These are phyloP conservation scores for Pyrenophora teres DNA, from an alignment of 2,329 filamentous ascomycete genomes.

Conservation along the genomic window DNA sequence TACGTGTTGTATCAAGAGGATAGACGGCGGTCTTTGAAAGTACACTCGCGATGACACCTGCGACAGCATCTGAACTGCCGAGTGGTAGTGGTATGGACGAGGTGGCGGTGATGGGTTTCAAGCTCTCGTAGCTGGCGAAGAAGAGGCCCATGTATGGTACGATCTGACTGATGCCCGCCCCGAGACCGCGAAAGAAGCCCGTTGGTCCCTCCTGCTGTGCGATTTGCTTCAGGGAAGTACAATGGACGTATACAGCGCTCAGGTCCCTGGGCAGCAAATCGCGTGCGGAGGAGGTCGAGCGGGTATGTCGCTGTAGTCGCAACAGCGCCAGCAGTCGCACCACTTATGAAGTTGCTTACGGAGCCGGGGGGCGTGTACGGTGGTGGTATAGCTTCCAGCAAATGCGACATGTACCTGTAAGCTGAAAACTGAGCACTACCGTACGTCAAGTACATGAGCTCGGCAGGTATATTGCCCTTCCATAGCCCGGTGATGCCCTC, in stretches of 20 bases:
- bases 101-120: slow-evolving; percentile 56
- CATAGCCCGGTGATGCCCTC: slow-evolving; percentile 87
- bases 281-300: slow-evolving; percentile 87
- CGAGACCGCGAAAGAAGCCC: slow-evolving; percentile 88
- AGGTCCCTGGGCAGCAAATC: slow-evolving; percentile 92
- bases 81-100: slow-evolving; percentile 65
- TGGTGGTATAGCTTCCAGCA: slow-evolving; percentile 61
- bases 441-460: slow-evolving; percentile 92
- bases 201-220: slow-evolving; percentile 70
- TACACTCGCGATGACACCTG: slow-evolving; percentile 79
- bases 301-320: slow-evolving; percentile 89
- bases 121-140: slow-evolving; percentile 83
- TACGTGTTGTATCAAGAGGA: slow-evolving; percentile 88
- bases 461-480: slow-evolving; percentile 97
- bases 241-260: slow-evolving; percentile 78
- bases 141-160: slow-evolving; percentile 97
- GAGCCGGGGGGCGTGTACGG: slow-evolving; percentile 62
- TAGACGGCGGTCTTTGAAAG: slow-evolving; percentile 89
- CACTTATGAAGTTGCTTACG: slow-evolving; percentile 81
- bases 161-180: slow-evolving; percentile 82
- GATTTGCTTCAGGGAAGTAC: slow-evolving; percentile 73
- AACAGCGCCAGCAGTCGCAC: slow-evolving; percentile 78
- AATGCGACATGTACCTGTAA: slow-evolving; percentile 75
- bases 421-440: slow-evolving; percentile 86
- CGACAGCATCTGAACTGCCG: slow-evolving; percentile 80